A percentile compares a stretch with the other conserved stretches of the same genome.
phyloP scores from a whole-genome alignment of 2,329 filamentous ascomycete genomes.

The Pyrenochaeta sp. region DNA sequence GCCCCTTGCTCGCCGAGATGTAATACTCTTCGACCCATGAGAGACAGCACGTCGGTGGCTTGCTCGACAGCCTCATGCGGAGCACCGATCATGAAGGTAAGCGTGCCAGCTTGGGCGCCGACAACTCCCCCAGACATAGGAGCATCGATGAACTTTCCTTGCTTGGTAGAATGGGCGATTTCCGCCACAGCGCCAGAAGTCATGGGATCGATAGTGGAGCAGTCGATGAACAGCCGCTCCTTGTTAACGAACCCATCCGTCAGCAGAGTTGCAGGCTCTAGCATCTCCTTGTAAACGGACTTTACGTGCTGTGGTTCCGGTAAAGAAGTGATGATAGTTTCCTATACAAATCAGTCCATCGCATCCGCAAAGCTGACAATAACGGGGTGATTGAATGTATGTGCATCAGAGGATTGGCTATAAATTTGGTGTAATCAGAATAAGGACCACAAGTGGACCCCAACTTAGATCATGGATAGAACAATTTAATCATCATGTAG shows the following conservation, averaged over 20 bases:
- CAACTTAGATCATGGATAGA: slow-evolving; percentile 79
- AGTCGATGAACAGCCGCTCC: slow-evolving; percentile 88
- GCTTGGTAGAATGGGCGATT: slow-evolving; percentile 69
- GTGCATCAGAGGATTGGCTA: slow-evolving; percentile 78
- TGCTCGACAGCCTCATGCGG: slow-evolving; percentile 67
- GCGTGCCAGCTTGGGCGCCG: slow-evolving; percentile 82
- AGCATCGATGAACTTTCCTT: slow-evolving; percentile 87
- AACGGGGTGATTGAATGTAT: slow-evolving; percentile 15
- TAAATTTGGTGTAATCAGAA: slow-evolving; percentile 69
- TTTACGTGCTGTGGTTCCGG: slow-evolving; percentile 90
- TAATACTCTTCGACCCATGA: slow-evolving; percentile 87
- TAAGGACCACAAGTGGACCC: slow-evolving; percentile 64
- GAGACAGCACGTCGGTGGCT: slow-evolving; percentile 73
- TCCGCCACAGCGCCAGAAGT: slow-evolving; percentile 82
- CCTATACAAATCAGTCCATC: slow-evolving; percentile 61
- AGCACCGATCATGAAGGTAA: slow-evolving; percentile 95
- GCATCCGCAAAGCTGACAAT: slow-evolving; percentile 6
- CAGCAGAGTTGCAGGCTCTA: slow-evolving; percentile 66
- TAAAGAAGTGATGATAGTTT: slow-evolving; percentile 85
- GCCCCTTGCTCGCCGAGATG: slow-evolving; percentile 86
- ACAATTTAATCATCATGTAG: slow-evolving; percentile 60
- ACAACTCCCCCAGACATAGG: slow-evolving; percentile 98
- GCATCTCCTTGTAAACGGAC: slow-evolving; percentile 79
- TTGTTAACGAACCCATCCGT: slow-evolving; percentile 58
- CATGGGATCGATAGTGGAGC: slow-evolving; percentile 92